Evolutionary conservation across 2,329 filamentous ascomycete species (phyloP), one percentile per base, ranked within the genome.

Genomic region (Basipetospora sp.): DNA sequence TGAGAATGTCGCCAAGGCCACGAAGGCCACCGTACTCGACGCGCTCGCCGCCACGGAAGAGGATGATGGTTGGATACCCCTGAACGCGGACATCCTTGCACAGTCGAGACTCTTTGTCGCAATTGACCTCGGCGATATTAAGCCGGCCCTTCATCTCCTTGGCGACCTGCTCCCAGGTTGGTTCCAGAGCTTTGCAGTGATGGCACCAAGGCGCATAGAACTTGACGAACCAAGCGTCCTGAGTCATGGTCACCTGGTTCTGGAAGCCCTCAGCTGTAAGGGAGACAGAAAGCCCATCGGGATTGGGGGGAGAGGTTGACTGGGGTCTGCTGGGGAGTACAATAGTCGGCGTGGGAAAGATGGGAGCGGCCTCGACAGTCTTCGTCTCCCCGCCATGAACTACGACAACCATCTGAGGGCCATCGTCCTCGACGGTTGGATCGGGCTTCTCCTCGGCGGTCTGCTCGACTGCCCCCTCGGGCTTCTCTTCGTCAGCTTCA

Each of bases 191-290:
- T 60, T 94, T 83, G 58, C 92, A 98, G 59, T 98, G 90, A 48
- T 78, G 76, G 57, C 90, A 98, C 90, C 88, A 96, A 5, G 90
- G 92, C 14, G 85, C 87, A 55, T 94, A 96, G 56, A 98, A 96
- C 59, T 98, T 98, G 67, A 98, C 77, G 53, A 98, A 94, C 90
- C 90, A 98, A 5, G 87, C 80, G 44, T 96, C 86, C 45, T 82
- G 75, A 0, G 85, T 86, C 54, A 78, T 81, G 3, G 85, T 93
- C 33, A 98, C 87, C 27, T 80, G 65, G 41, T 73, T 76, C 54
- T 92, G 80, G 63, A 98, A 98, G 44, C 67, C 83, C 53, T 94
- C 86, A 1, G 82, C 78, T 2, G 77, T 86, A 37, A 98, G 68
- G 5, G 77, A 60, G 25, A 85, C 66, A 5, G 85, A 92, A 13